Evolutionary conservation across 176 grass and related monocot genomes (phyloP).

Genomic region (Ensete glaucum): DNA sequence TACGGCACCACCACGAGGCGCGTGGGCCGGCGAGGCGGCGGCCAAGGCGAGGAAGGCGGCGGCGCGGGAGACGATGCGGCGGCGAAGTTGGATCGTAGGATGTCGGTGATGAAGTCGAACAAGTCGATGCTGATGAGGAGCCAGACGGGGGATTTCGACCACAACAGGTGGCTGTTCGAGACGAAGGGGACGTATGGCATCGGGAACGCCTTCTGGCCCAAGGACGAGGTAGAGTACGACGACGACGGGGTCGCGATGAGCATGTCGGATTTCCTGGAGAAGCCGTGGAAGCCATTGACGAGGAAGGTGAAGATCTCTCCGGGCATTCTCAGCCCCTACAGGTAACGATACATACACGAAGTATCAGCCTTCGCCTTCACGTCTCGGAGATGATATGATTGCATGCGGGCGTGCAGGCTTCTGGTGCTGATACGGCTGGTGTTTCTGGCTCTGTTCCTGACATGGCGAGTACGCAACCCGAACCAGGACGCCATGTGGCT

Average conservation of each 20-base stretch:
- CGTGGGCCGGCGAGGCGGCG: constrained; percentile 19
- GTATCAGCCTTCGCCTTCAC: too few relatives aligned
- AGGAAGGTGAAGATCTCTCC: constrained; percentile 25
- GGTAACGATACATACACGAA: constrained; percentile 1
- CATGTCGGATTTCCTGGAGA: constrained; percentile 24
- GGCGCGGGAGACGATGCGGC: constrained; percentile 4
- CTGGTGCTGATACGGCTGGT: constrained; percentile 24
- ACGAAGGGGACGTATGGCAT: constrained; percentile 76
- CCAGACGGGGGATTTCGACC: constrained; percentile 71
- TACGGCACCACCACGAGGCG: constrained; percentile 22
- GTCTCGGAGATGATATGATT: too few relatives aligned
- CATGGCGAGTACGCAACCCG: constrained; percentile 26
- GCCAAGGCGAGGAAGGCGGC: constrained; percentile 23
- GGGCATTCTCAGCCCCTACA: constrained; percentile 34
- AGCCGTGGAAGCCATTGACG: constrained; percentile 44
- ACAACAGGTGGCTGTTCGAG: constrained; percentile 86
- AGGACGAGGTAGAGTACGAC: constrained; percentile 29
- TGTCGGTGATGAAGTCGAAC: constrained; percentile 16
- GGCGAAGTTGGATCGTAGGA: constrained; percentile 41
- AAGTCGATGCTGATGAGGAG: constrained; percentile 35
- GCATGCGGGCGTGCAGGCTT: constrained; percentile 6
- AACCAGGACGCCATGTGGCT: constrained; percentile 40
- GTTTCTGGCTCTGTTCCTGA: constrained; percentile 24
- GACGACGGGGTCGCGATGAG: constrained; percentile 15
- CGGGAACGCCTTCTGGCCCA: constrained; percentile 68